Conservation (phyloP, 805 yeast genomes). For the Kockiozyma suomiensis region DNA sequence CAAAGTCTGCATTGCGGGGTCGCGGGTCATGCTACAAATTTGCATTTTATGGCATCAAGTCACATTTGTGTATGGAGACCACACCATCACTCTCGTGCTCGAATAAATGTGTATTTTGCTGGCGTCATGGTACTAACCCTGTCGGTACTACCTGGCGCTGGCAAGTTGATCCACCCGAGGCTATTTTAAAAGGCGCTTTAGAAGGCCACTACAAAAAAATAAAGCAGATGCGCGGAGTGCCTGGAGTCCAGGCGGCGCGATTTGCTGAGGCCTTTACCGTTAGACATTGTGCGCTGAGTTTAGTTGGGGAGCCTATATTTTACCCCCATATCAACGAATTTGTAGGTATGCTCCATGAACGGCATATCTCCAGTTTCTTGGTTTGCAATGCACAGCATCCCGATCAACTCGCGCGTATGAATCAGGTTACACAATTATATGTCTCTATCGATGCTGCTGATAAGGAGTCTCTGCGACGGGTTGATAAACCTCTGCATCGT, state of each 20-base stretch:
- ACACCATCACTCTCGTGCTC: slow-evolving; percentile 94
- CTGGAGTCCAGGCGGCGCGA: slow-evolving; percentile 87
- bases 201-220: slow-evolving; percentile 89
- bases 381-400: slow-evolving; percentile 98
- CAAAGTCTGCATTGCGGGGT: slow-evolving; percentile 90
- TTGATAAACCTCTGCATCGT: slow-evolving; percentile 84
- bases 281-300: slow-evolving; percentile 85
- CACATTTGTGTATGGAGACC: slow-evolving; percentile 94
- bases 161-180: slow-evolving; percentile 91
- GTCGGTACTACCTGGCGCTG: slow-evolving; percentile 96
- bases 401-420: slow-evolving; percentile 66
- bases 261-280: slow-evolving; percentile 90
- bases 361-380: slow-evolving; percentile 79
- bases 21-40: slow-evolving; percentile 92
- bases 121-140: slow-evolving; percentile 98
- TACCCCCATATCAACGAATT: slow-evolving; percentile 90
- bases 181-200: slow-evolving; percentile 79
- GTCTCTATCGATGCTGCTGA: slow-evolving; percentile 95
- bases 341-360: slow-evolving; percentile 74
- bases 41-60: slow-evolving; percentile 86
- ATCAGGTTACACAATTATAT: slow-evolving; percentile 84
- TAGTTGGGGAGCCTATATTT: slow-evolving; percentile 94
- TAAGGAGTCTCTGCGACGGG: slow-evolving; percentile 72
- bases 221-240: slow-evolving; percentile 93
- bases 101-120: slow-evolving; percentile 92